Evolutionary conservation across 1,139 yeast genomes (phyloP).

Genomic region (Taphrina sp.): DNA sequence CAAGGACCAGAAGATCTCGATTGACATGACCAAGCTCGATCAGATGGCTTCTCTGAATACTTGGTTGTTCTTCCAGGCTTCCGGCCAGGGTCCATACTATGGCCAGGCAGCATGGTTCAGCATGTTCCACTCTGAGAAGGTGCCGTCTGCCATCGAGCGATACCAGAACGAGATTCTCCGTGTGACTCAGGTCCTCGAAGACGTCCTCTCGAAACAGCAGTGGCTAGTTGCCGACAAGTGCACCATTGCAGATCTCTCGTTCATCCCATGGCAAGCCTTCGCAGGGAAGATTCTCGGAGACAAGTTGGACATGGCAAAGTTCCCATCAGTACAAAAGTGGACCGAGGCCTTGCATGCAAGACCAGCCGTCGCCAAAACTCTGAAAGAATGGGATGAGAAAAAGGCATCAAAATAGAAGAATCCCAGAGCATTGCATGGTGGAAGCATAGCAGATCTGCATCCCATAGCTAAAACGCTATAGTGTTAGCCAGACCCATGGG

Average conservation of each 20-base stretch:
- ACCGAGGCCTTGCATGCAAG: constrained; percentile 14
- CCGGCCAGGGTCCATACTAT: constrained; percentile 89
- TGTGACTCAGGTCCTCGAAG: constrained; percentile 90
- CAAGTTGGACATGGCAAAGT: constrained; percentile 16
- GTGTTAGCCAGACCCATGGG: no score
- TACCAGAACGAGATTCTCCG: constrained; percentile 91
- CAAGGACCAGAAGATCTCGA: constrained; percentile 67
- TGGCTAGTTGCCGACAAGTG: constrained; percentile 50
- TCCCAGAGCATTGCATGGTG: no score
- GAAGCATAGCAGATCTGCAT: no score
- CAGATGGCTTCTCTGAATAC: constrained; percentile 75
- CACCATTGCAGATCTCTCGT: constrained; percentile 33
- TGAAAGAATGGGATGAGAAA: constrained; percentile 22
- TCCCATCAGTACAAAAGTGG: constrained; percentile 22
- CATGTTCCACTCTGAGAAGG: constrained; percentile 82
- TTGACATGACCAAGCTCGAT: constrained; percentile 65
- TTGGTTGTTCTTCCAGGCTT: constrained; percentile 92
- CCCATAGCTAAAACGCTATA: no score
- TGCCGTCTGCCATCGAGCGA: constrained; percentile 85
- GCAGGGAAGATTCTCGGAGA: constrained; percentile 27
- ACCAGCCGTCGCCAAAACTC: constrained; percentile 20
- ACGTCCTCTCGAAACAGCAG: constrained; percentile 90
- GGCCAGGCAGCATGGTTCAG: constrained; percentile 95
- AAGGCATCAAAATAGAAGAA: background rate
- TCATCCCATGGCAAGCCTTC: constrained; percentile 31